These are phyloP conservation scores for Syncephalastrum contaminatum DNA, from an alignment of 371 early-diverging fungal species.

Conservation along the genomic window DNA sequence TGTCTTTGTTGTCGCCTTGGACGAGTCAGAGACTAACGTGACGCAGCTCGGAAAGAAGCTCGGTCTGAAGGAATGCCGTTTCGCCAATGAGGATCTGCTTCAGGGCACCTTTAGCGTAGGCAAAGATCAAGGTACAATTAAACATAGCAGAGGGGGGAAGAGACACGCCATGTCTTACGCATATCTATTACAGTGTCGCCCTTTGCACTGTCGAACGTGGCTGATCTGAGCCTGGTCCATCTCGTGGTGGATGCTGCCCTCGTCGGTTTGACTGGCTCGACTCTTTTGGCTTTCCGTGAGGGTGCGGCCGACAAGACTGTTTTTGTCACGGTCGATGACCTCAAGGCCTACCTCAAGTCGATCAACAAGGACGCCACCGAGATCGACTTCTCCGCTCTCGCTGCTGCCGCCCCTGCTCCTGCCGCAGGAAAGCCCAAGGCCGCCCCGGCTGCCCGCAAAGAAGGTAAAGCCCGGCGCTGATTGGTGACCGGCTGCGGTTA, in stretches of 20 bases:
- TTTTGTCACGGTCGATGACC: conserved; percentile 50
- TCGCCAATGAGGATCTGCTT: conserved; percentile 65
- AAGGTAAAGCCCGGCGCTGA: conserved; percentile 27
- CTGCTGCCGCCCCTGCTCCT: conserved; percentile 38
- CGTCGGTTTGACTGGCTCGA: conserved; percentile 29
- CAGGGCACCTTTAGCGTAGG: conserved; percentile 47
- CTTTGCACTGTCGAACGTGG: conserved; percentile 56
- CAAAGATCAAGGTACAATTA: conserved; percentile 46
- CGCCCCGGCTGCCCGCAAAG: conserved; percentile 26
- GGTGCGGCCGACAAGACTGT: conserved; percentile 53
- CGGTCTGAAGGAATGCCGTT: conserved; percentile 66
- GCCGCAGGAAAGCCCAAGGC: conserved; percentile 24
- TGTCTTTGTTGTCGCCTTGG: conserved; percentile 62
- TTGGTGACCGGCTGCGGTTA: background rate
- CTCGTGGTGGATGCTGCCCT: conserved; percentile 60
- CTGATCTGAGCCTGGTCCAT: conserved; percentile 50
- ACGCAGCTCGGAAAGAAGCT: conserved; percentile 60
- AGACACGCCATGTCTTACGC: too few species aligned
- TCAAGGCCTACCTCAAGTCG: conserved; percentile 46
- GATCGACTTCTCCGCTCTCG: conserved; percentile 47
- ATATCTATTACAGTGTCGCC: conserved; percentile 49
- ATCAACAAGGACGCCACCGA: conserved; percentile 36
- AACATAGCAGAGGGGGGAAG: background rate
- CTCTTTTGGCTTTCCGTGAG: conserved; percentile 62
- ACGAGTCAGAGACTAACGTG: conserved; percentile 51